These are phyloP conservation scores for Diaporthe sp. DNA, from an alignment of 2,329 filamentous ascomycete genomes.

Conservation along the genomic window DNA sequence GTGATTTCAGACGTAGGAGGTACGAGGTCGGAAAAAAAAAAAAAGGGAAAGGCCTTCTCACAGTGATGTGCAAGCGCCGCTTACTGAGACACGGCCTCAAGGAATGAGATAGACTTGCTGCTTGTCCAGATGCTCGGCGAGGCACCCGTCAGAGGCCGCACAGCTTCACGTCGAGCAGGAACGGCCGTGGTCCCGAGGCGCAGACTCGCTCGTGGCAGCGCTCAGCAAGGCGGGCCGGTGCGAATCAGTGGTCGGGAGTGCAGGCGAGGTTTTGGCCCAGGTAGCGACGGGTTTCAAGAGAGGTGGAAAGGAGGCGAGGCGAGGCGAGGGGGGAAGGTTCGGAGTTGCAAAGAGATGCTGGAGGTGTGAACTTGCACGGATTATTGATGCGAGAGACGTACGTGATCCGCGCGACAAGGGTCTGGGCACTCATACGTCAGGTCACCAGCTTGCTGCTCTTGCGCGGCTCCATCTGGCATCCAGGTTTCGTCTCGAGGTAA, in stretches of 20 bases:
- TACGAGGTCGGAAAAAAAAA: neutral
- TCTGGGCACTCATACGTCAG: slow-evolving; percentile 33
- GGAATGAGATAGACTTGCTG: neutral
- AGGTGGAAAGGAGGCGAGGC: neutral
- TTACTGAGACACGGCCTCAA: neutral
- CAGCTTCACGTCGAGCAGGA: neutral
- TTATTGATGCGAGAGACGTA: slow-evolving; percentile 31
- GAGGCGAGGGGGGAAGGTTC: slow-evolving; percentile 2
- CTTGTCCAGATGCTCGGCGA: neutral
- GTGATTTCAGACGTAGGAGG: neutral
- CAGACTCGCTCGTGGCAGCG: slow-evolving; percentile 6
- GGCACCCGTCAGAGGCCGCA: neutral
- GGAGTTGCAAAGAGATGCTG: slow-evolving; percentile 23
- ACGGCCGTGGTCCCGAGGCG: neutral
- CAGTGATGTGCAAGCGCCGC: neutral
- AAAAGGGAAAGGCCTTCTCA: neutral
- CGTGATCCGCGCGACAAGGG: slow-evolving; percentile 32
- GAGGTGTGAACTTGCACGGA: slow-evolving; percentile 27
- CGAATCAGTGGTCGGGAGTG: neutral
- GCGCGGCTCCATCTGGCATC: slow-evolving; percentile 34
- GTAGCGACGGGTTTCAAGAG: slow-evolving; percentile 7
- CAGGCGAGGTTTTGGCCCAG: slow-evolving; percentile 12
- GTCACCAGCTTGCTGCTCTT: slow-evolving; percentile 33
- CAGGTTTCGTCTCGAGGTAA: slow-evolving; percentile 24
- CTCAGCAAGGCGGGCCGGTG: slow-evolving; percentile 1